These are phyloP conservation scores for Eucalyptus globulus DNA, from an alignment of 345 rosid genomes.

Conservation along the genomic window DNA sequence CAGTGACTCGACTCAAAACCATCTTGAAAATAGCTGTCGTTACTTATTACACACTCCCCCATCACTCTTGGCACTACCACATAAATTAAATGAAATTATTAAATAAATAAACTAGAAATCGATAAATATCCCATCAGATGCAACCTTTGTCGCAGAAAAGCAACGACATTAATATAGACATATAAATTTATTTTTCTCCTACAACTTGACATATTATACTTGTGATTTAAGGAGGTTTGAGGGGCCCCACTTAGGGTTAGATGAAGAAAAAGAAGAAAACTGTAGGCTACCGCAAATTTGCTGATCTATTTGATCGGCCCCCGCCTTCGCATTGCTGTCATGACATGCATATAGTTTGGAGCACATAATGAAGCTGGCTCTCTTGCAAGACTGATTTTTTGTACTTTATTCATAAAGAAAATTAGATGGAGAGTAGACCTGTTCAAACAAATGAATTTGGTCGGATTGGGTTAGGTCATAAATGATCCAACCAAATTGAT, in stretches of 20 bases:
- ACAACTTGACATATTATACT: neutral
- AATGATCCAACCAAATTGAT: accelerated
- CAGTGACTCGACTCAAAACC: neutral
- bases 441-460: no score
- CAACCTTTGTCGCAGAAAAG: neutral
- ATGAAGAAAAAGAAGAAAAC: neutral
- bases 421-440: no score
- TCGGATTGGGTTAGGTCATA: no score
- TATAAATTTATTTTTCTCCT: neutral
- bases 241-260: neutral
- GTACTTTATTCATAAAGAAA: neutral
- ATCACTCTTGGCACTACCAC: neutral
- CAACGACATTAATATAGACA: neutral
- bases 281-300: neutral
- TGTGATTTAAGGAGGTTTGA: neutral
- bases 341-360: neutral
- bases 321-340: neutral
- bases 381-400: neutral
- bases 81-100: neutral
- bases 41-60: neutral
- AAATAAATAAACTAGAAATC: neutral
- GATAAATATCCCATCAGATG: neutral
- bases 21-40: neutral
- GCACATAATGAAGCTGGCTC: neutral
- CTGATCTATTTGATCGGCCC: neutral